These are phyloP conservation scores for Phytophthora pseudosyringae DNA, from an alignment of 352 stramenopile species.

Conservation along the genomic window DNA sequence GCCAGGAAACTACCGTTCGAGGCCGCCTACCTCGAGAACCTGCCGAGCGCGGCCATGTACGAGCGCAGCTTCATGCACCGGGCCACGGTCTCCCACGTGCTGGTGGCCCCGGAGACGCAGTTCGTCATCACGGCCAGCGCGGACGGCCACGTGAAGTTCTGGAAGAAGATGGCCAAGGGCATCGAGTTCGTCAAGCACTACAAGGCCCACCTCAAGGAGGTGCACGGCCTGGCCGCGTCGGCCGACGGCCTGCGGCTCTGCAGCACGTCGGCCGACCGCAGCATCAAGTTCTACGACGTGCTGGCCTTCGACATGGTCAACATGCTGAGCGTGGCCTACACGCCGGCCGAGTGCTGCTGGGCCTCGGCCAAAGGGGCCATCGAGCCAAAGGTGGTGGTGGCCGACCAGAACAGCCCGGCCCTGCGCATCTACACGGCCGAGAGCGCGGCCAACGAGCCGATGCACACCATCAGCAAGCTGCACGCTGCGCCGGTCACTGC, in stretches of 20 bases:
- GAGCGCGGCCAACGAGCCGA: constrained; percentile 49
- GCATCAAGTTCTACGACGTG: constrained; percentile 99
- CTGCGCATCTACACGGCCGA: constrained; percentile 92
- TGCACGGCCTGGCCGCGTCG: constrained; percentile 89
- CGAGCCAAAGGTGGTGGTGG: constrained; percentile 79
- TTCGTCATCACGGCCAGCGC: constrained; percentile 96
- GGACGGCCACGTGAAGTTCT: constrained; percentile 99
- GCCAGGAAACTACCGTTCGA: constrained; percentile 66
- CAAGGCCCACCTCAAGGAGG: constrained; percentile 93
- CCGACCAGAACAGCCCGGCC: constrained; percentile 58
- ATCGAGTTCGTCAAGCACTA: constrained; percentile 99
- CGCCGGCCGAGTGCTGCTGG: constrained; percentile 80
- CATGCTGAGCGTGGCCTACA: constrained; percentile 92
- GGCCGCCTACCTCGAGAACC: constrained; percentile 73
- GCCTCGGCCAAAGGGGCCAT: constrained; percentile 64
- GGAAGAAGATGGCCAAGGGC: constrained; percentile 96
- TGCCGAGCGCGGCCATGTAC: constrained; percentile 93
- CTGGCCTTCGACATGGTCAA: constrained; percentile 98
- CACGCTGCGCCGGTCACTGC: constrained; percentile 93
- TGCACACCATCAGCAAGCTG: constrained; percentile 78
- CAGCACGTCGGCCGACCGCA: constrained; percentile 90
- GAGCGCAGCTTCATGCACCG: constrained; percentile 98
- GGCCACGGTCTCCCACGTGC: constrained; percentile 92
- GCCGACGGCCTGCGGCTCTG: constrained; percentile 85
- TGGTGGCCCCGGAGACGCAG: constrained; percentile 92